Evolutionary conservation across 805 yeast genomes (phyloP).

Genomic region (Priceomyces haplophilus): DNA sequence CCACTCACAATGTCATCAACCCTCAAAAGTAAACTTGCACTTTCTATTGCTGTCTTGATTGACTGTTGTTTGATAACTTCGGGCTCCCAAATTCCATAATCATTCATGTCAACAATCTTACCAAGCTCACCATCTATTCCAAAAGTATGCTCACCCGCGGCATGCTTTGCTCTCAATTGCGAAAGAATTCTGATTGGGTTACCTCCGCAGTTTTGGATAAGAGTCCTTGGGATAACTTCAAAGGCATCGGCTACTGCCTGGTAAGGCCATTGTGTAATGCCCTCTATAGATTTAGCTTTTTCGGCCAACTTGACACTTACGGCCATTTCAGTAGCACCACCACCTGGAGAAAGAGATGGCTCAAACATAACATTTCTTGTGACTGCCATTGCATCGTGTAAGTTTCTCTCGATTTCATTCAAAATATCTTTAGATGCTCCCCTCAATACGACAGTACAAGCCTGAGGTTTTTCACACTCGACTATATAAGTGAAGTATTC

Average conservation of each 20-base stretch:
- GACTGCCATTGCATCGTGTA: conserved; percentile 98
- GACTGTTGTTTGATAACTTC: conserved; percentile 97
- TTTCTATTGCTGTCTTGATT: conserved; percentile 95
- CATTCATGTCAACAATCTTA: conserved; percentile 91
- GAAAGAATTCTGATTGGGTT: conserved; percentile 88
- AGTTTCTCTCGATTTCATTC: conserved; percentile 93
- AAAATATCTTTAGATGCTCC: conserved; percentile 97
- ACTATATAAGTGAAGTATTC: conserved; percentile 89
- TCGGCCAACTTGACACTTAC: conserved; percentile 84
- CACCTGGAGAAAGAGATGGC: conserved; percentile 96
- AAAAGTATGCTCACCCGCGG: conserved; percentile 77
- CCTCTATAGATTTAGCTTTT: conserved; percentile 88
- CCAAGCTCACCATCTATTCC: conserved; percentile 97
- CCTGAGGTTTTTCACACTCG: conserved; percentile 80
- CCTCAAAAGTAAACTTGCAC: conserved; percentile 89
- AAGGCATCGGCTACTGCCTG: conserved; percentile 98
- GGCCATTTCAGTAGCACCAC: conserved; percentile 99
- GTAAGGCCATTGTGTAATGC: conserved; percentile 97
- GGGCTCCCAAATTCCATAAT: conserved; percentile 98
- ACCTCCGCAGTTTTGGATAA: conserved; percentile 97
- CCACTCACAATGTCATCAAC: conserved; percentile 98
- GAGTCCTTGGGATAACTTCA: conserved; percentile 97
- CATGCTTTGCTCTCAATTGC: conserved; percentile 93
- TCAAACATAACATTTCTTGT: conserved; percentile 92
- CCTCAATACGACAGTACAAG: conserved; percentile 88